Conservation (phyloP, 257 asterid genomes). For the Orobanche coerulescens region DNA sequence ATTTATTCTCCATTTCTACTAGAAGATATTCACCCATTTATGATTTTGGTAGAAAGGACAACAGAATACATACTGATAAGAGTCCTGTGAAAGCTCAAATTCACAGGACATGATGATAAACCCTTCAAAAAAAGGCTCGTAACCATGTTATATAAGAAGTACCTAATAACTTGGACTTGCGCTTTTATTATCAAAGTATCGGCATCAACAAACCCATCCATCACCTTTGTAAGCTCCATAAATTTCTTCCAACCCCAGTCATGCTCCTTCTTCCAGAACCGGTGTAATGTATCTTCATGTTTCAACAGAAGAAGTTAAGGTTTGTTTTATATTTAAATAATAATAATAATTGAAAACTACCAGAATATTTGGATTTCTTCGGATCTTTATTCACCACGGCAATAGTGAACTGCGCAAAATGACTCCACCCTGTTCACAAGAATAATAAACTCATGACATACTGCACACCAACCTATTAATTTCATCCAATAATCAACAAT, state of each 20-base stretch:
- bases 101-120: background rate
- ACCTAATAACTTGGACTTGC: conserved; percentile 96
- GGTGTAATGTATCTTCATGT: conserved; percentile 77
- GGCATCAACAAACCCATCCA: conserved; percentile 79
- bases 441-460: background rate
- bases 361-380: conserved; percentile 89
- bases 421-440: conserved; percentile 82
- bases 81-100: background rate
- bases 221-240: conserved; percentile 88
- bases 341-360: conserved; percentile 28
- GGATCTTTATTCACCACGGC: conserved; percentile 95
- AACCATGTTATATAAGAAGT: background rate
- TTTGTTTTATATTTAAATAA: background rate
- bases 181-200: conserved; percentile 85
- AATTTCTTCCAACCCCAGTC: conserved; percentile 99
- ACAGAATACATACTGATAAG: background rate
- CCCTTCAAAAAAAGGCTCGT: background rate
- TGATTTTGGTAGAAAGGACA: background rate
- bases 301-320: conserved; percentile 8
- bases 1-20: background rate
- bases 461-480: background rate
- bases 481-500: background rate
- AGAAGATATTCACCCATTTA: background rate
- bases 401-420: conserved; percentile 91
- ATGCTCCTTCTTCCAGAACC: conserved; percentile 95